phyloP scores from a whole-genome alignment of 768 basidiomycete species.

The Leccinum aurantiacum region DNA sequence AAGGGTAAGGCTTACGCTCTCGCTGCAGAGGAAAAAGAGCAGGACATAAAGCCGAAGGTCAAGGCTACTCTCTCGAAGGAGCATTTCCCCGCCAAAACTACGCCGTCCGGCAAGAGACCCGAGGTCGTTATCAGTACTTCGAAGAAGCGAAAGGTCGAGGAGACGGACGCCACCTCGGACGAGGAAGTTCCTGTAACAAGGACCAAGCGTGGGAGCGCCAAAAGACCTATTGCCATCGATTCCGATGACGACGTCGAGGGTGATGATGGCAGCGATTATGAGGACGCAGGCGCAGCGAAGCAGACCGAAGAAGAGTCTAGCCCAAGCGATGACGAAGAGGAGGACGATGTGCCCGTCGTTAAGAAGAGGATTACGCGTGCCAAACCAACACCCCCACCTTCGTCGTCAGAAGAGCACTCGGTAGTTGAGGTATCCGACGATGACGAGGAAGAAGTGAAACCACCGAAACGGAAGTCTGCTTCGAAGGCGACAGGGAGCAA shows the following conservation, averaged over 20 bases:
- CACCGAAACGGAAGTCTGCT: slow-evolving; percentile 31
- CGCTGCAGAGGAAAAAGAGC: slow-evolving; percentile 42
- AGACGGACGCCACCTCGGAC: slow-evolving; percentile 25
- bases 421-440: slow-evolving; percentile 25
- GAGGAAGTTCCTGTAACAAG: slow-evolving; percentile 40
- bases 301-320: slow-evolving; percentile 37
- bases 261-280: slow-evolving; percentile 29
- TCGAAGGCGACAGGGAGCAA: slow-evolving; percentile 23
- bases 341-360: slow-evolving; percentile 21
- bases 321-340: slow-evolving; percentile 22
- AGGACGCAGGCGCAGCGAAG: slow-evolving; percentile 35
- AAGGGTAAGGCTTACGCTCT: slow-evolving; percentile 75
- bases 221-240: slow-evolving; percentile 43
- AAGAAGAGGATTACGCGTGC: slow-evolving; percentile 23
- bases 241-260: slow-evolving; percentile 52
- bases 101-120: slow-evolving; percentile 43
- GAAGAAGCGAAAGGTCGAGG: slow-evolving; percentile 19
- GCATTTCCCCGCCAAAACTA: slow-evolving; percentile 28
- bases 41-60: slow-evolving; percentile 21
- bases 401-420: slow-evolving; percentile 34
- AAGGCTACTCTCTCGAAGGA: slow-evolving; percentile 19
- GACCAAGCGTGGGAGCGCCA: slow-evolving; percentile 36
- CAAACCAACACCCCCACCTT: slow-evolving; percentile 30
- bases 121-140: slow-evolving; percentile 57
- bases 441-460: slow-evolving; percentile 30